phyloP scores from a whole-genome alignment of 164 flowering plant genomes.

The Vitis cinerea region DNA sequence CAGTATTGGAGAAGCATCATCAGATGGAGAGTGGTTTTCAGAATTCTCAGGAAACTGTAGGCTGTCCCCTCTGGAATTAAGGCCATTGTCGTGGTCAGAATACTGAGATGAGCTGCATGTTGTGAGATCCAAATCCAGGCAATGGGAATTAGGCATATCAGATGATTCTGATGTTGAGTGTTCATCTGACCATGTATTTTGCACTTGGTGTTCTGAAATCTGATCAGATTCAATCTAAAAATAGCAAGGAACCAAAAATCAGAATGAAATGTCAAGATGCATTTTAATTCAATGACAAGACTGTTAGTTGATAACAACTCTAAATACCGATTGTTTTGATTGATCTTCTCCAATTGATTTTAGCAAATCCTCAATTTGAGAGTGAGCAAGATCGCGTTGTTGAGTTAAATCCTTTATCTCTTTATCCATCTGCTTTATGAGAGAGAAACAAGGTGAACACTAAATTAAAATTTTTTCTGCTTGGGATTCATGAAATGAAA shows the following conservation, averaged over 20 bases:
- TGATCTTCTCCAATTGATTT: slow-evolving; percentile 24
- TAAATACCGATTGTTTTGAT: slow-evolving; percentile 14
- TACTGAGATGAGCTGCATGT: slow-evolving; percentile 12
- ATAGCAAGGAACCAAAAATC: slow-evolving; percentile 5
- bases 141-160: slow-evolving; percentile 28
- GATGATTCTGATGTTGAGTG: slow-evolving; percentile 36
- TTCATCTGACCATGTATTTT: slow-evolving; percentile 32
- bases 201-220: slow-evolving; percentile 16
- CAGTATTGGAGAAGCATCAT: slow-evolving; percentile 28
- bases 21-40: slow-evolving; percentile 42
- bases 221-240: slow-evolving; percentile 27
- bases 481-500: neutral
- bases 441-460: neutral
- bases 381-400: slow-evolving; percentile 57
- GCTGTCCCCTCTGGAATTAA: slow-evolving; percentile 10
- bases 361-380: slow-evolving; percentile 37
- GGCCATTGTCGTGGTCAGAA: slow-evolving; percentile 16
- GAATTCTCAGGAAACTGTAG: slow-evolving; percentile 27
- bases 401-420: slow-evolving; percentile 51
- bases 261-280: neutral
- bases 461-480: too few species aligned
- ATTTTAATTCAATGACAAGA: neutral
- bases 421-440: slow-evolving; percentile 41
- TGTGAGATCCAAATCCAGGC: slow-evolving; percentile 25
- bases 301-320: neutral